Conservation (phyloP, 148 eudicot species). For the Fagopyrum tataricum region DNA sequence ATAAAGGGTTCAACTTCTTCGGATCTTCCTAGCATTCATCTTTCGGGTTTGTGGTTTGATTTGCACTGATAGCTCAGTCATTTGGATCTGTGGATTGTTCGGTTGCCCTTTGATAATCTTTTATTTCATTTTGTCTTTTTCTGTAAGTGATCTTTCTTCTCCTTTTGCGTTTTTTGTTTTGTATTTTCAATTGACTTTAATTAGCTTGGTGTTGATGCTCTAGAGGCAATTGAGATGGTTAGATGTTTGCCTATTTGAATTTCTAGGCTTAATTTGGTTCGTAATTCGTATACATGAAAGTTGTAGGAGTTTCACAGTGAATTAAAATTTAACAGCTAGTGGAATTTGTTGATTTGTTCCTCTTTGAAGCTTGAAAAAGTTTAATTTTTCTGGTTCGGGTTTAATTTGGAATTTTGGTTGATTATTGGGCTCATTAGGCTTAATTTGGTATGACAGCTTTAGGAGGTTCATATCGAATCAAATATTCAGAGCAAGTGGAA, state of each 20-base stretch:
- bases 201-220: background rate
- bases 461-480: background rate
- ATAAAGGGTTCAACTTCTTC: background rate
- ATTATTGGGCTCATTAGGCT: background rate
- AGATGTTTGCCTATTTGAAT: background rate
- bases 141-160: conserved; percentile 5
- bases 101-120: background rate
- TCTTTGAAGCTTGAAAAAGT: background rate
- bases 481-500: background rate
- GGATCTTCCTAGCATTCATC: background rate
- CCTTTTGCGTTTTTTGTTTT: background rate
- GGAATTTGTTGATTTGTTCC: background rate
- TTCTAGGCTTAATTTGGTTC: background rate
- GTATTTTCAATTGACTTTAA: background rate
- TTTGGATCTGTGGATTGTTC: conserved; percentile 5
- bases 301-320: background rate
- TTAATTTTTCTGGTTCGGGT: background rate
- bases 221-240: background rate
- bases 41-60: conserved; percentile 5
- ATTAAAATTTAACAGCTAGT: background rate
- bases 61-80: conserved; percentile 2
- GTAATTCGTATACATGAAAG: background rate
- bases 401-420: background rate
- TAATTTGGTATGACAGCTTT: background rate
- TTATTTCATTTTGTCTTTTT: background rate